Percentiles rank a stretch among this genome's conserved stretches.
Conservation (phyloP, 176 grass and related monocot genomes). For the Zizania latifolia region DNA sequence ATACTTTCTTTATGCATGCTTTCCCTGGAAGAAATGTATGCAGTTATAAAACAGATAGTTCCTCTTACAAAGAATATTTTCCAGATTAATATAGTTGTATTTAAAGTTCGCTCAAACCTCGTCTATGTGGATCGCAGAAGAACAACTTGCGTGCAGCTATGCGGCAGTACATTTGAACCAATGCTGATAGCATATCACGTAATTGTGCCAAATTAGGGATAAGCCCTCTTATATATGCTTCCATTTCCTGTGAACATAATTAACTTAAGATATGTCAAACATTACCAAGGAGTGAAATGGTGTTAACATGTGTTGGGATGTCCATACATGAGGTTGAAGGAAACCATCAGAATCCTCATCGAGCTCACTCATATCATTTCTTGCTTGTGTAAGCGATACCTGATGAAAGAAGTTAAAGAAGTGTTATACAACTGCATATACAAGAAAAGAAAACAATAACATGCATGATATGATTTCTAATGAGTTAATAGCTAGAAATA, state of each 20-base stretch:
- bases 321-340: conserved; percentile 84
- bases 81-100: background rate
- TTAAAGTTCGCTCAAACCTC: conserved; percentile 40
- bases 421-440: no score
- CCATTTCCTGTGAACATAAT: conserved; percentile 78
- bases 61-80: background rate
- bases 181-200: conserved; percentile 75
- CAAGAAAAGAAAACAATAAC: no score
- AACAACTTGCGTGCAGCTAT: conserved; percentile 99
- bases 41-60: background rate
- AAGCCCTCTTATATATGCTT: no score
- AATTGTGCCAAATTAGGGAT: no score
- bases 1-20: no score
- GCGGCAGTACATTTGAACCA: conserved; percentile 96
- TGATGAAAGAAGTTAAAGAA: no score
- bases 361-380: conserved; percentile 99
- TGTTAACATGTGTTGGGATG: background rate
- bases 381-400: conserved; percentile 99
- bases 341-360: no score
- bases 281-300: background rate
- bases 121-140: conserved; percentile 95
- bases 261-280: conserved; percentile 25
- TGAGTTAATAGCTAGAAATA: conserved; percentile 11
- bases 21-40: conserved; percentile 18
- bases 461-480: no score